Conservation (phyloP, 495 filamentous ascomycete genomes). For the Hyaloscypha variabilis region DNA sequence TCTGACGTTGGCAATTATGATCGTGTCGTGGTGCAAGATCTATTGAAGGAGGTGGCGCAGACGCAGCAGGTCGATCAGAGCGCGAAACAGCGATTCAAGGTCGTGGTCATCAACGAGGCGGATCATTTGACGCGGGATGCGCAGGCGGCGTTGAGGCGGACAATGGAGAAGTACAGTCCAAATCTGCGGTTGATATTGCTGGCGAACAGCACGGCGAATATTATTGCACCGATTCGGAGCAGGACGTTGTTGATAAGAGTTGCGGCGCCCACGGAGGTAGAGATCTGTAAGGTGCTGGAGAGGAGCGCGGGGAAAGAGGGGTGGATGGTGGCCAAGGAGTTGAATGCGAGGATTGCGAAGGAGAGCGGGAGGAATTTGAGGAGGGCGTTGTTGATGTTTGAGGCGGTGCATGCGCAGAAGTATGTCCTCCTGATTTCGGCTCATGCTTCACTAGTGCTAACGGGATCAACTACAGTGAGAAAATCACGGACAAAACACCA, state of each 20-base stretch:
- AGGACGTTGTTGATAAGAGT: slow-evolving; percentile 89
- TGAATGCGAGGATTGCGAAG: slow-evolving; percentile 83
- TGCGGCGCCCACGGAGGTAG: slow-evolving; percentile 80
- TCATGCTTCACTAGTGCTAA: background rate
- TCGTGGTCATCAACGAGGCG: slow-evolving; percentile 99
- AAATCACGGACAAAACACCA: slow-evolving; percentile 80
- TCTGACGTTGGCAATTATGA: slow-evolving; percentile 97
- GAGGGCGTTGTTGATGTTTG: slow-evolving; percentile 89
- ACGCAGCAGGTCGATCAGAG: slow-evolving; percentile 94
- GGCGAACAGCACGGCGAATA: slow-evolving; percentile 94
- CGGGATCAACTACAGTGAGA: slow-evolving; percentile 63
- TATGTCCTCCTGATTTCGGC: slow-evolving; percentile 53
- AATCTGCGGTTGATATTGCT: slow-evolving; percentile 89
- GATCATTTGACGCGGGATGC: slow-evolving; percentile 93
- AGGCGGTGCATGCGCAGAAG: slow-evolving; percentile 97
- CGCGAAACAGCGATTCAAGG: slow-evolving; percentile 92
- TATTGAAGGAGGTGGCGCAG: slow-evolving; percentile 97
- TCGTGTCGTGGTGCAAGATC: slow-evolving; percentile 90
- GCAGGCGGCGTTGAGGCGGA: slow-evolving; percentile 90
- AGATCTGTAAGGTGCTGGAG: slow-evolving; percentile 79
- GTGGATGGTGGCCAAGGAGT: slow-evolving; percentile 66
- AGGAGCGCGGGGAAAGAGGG: slow-evolving; percentile 76
- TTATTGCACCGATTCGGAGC: slow-evolving; percentile 93
- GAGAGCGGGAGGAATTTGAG: slow-evolving; percentile 93
- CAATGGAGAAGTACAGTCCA: slow-evolving; percentile 99